phyloP scores from a whole-genome alignment of 2,329 filamentous ascomycete genomes.

The Pseudopyricularia javanii region DNA sequence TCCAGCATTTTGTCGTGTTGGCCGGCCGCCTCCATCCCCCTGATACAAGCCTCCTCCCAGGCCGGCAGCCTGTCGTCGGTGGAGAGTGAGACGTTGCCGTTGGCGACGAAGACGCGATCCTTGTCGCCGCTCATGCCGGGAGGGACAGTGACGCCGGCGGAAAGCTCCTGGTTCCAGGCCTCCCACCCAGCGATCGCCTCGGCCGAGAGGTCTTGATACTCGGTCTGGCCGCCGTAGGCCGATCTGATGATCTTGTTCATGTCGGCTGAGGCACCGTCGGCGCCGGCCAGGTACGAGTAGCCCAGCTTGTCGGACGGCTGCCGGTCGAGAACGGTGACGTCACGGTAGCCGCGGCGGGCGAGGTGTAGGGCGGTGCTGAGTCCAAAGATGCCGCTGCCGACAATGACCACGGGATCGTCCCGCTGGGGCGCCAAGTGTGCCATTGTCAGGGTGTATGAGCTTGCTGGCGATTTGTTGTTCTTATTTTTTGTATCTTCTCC shows the following conservation, averaged over 20 bases:
- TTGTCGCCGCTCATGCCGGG: slow-evolving; percentile 20
- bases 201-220: slow-evolving; percentile 31
- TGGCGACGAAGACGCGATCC: slow-evolving; percentile 24
- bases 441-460: too few species aligned
- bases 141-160: slow-evolving; percentile 15
- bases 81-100: slow-evolving; percentile 19
- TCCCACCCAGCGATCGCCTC: slow-evolving; percentile 29
- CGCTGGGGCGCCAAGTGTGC: too few species aligned
- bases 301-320: slow-evolving; percentile 25
- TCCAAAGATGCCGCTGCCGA: slow-evolving; percentile 20
- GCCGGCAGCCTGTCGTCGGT: slow-evolving; percentile 11
- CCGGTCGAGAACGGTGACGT: slow-evolving; percentile 35
- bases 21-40: slow-evolving; percentile 21
- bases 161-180: slow-evolving; percentile 29
- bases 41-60: slow-evolving; percentile 23
- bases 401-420: slow-evolving; percentile 22
- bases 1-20: slow-evolving; percentile 20
- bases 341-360: slow-evolving; percentile 27
- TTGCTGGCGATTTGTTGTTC: too few species aligned
- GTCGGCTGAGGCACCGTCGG: slow-evolving; percentile 30
- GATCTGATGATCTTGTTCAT: slow-evolving; percentile 31
- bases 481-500: too few species aligned
- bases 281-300: slow-evolving; percentile 27
- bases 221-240: slow-evolving; percentile 26
- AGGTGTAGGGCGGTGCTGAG: slow-evolving; percentile 30